phyloP scores from a whole-genome alignment of 1,284 basidiomycete genomes.

The Volvariella surrecta region DNA sequence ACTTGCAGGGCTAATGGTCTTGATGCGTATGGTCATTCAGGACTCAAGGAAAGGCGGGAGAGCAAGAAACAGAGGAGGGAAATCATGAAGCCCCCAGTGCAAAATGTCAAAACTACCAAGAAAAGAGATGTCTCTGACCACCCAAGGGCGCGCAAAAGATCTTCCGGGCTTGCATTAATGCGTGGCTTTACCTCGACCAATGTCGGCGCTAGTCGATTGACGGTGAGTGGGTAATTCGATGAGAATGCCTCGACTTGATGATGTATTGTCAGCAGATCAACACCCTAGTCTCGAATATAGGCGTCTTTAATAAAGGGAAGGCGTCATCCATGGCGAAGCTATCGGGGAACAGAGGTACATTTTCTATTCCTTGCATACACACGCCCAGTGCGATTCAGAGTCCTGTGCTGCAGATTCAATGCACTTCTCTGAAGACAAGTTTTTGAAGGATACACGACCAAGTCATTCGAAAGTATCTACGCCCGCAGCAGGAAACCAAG shows the following conservation, averaged over 20 bases:
- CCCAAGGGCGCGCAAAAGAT: constrained; percentile 20
- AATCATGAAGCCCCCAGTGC: constrained; percentile 32
- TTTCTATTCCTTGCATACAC: not conserved
- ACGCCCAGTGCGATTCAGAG: not conserved
- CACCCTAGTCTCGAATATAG: constrained; percentile 29
- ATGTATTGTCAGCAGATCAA: constrained; percentile 26
- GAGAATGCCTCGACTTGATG: constrained; percentile 1
- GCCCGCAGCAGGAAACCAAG: too few species aligned
- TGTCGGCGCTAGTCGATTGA: constrained; percentile 60
- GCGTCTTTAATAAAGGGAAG: constrained; percentile 67
- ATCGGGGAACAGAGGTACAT: constrained; percentile 10
- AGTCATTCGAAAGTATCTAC: too few species aligned
- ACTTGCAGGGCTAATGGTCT: too few species aligned
- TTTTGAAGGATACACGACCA: too few species aligned
- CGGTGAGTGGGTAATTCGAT: constrained; percentile 31
- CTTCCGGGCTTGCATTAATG: constrained; percentile 58
- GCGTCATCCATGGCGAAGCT: constrained; percentile 41
- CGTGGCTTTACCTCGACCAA: constrained; percentile 67
- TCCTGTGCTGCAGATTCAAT: not conserved
- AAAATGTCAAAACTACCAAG: constrained; percentile 14
- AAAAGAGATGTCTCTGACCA: constrained; percentile 10
- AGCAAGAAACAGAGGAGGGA: constrained; percentile 43
- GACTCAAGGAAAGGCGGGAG: constrained; percentile 45
- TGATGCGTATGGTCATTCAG: too few species aligned
- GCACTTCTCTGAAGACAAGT: constrained; percentile 42